Percentiles rank a stretch among this genome's conserved stretches.
These are phyloP conservation scores for Tulasnella sp. DNA, from an alignment of 768 basidiomycete genomes.

Conservation along the genomic window DNA sequence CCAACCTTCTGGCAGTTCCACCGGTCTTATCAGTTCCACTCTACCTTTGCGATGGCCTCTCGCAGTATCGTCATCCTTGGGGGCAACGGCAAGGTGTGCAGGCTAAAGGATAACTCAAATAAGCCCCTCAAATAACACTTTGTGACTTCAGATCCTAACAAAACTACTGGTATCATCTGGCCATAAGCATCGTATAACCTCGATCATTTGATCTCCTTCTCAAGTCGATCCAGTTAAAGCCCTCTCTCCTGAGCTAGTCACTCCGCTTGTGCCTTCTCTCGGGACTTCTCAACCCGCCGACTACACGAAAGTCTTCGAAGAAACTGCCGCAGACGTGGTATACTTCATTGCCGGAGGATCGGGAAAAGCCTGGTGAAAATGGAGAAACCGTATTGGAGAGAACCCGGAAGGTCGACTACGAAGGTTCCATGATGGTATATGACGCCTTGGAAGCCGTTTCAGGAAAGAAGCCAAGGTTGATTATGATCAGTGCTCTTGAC, in stretches of 20 bases:
- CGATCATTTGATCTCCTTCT: slow-evolving; percentile 3
- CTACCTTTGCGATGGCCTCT: background rate
- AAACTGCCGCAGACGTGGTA: slow-evolving; percentile 35
- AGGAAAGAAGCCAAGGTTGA: slow-evolving; percentile 47
- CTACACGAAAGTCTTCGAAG: slow-evolving; percentile 46
- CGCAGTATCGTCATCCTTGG: slow-evolving; percentile 49
- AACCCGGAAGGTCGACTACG: slow-evolving; percentile 54
- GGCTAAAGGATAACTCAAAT: no score
- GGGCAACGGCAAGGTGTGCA: slow-evolving; percentile 49
- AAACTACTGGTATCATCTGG: slow-evolving; percentile 18
- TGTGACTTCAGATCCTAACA: background rate
- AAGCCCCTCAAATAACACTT: background rate
- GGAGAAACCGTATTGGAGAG: slow-evolving; percentile 29
- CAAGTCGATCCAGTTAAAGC: slow-evolving; percentile 12
- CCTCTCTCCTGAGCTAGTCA: slow-evolving; percentile 25
- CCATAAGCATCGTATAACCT: background rate
- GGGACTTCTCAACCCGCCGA: slow-evolving; percentile 48
- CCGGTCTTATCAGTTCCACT: background rate
- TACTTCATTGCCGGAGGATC: slow-evolving; percentile 50
- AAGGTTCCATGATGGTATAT: slow-evolving; percentile 64
- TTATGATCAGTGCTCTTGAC: slow-evolving; percentile 59
- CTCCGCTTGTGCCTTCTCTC: slow-evolving; percentile 53
- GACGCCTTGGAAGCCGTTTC: slow-evolving; percentile 58
- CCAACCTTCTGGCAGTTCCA: background rate
- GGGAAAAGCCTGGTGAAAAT: slow-evolving; percentile 47